Base-by-base conservation (phyloP, 176 grass and related monocot species). In the Poa annua region DNA sequence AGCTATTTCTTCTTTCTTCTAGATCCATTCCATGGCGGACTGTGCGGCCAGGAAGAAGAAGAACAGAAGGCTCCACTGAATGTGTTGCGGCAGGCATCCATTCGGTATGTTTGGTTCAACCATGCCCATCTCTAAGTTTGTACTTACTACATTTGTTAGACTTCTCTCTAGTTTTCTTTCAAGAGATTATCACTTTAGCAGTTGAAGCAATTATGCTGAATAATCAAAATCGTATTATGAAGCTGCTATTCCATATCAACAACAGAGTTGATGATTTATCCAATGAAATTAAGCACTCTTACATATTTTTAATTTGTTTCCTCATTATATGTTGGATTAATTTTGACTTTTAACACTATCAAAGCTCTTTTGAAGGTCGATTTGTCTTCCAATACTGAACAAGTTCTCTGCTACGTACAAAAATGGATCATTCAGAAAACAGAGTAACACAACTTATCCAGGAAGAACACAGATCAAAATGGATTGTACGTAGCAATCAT, bases 401-500 rank as follows among this genome's bases (percentile, higher is more conserved):
- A n/a, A n/a, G 25, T 47, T 68, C 8, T 15, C 52, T 70, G 17
- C 13, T 51, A 29, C 61, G 39, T 39, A 19, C 21, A 21, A 68
- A 68, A 16, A 60, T 49, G 19, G 20, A 38, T 52, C 20, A 0
- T 20, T 20, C 17, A 65, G 60, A 66, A 76, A 55, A 20, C 19
- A 56, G 45, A 1, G 12, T 39, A 2, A n/a, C 10, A 9, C 14
- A 69, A 13, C 1, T 13, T 19, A 78, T 57, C 22, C 35, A 68
- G 32, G 49, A 8, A 16, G 83, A 41, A 8, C 10, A 56, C 4
- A 66, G 35, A 22, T 44, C 36, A 0, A 85, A 57, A 6, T 85
- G 83, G 83, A 78, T 11, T 3, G 50, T 3, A 1, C 35, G 42
- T 17, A 85, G 74, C 52, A 85, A 77, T 34, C 48, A 77, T 41